phyloP scores from a whole-genome alignment of 768 basidiomycete genomes.

The Coprinopsis marcescibilis region DNA sequence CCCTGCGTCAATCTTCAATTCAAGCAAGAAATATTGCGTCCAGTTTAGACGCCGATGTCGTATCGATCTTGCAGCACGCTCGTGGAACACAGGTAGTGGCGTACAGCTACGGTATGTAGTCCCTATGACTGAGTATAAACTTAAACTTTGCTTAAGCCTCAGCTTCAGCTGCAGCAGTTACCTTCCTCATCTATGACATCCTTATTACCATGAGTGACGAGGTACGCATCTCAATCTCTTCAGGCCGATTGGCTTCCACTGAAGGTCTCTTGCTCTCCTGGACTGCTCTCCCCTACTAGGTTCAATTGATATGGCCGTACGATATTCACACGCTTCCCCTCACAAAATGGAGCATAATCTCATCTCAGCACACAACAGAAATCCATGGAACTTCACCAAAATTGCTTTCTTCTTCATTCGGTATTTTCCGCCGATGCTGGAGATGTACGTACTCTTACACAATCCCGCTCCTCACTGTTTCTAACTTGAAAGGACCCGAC shows the following conservation, averaged over 20 bases:
- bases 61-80: background rate
- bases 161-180: slow-evolving; percentile 27
- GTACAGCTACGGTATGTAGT: background rate
- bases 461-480: background rate
- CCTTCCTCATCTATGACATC: slow-evolving; percentile 39
- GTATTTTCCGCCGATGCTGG: slow-evolving; percentile 31
- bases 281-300: slow-evolving; percentile 17
- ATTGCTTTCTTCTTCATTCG: slow-evolving; percentile 31
- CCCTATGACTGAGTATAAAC: background rate
- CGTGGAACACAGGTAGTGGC: slow-evolving; percentile 1
- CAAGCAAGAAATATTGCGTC: too few species aligned
- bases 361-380: background rate
- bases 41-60: too few species aligned
- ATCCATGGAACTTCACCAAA: slow-evolving; percentile 31
- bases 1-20: too few species aligned
- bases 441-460: slow-evolving; percentile 25
- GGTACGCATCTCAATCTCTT: slow-evolving; percentile 16
- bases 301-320: slow-evolving; percentile 37
- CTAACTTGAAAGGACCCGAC: too few species aligned
- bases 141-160: background rate
- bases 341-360: background rate
- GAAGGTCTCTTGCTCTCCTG: background rate
- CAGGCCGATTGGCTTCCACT: background rate
- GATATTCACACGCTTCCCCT: slow-evolving; percentile 10
- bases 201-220: slow-evolving; percentile 36